Base-by-base conservation (phyloP, 441 rosid species). In the Populus hybrid region DNA sequence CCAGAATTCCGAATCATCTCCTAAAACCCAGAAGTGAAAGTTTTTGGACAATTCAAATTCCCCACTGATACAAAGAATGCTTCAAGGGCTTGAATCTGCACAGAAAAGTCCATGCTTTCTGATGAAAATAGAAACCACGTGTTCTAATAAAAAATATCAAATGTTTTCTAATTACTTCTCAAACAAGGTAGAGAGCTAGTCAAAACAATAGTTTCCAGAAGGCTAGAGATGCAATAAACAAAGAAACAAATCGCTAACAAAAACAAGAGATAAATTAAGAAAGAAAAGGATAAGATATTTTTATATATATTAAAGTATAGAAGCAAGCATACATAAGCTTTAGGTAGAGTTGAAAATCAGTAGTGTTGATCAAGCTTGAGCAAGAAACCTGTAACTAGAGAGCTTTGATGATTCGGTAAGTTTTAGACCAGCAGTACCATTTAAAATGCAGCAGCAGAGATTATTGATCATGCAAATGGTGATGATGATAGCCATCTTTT, bases 351-450 rank as follows among this genome's bases (percentile, higher is more conserved):
- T 40, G 76, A 70, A 70, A 20, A 67, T 6, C 63, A 46, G 34
- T 16, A 59, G 67, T 30, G 20, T 40, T 30, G 59, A 24, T 38
- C 20, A 5, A 24, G 35, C 65, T 75, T 26, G 69, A 32, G 28
- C 6, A 34, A 36, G 63, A 59, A 23, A 76, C 8, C 10, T 26
- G 34, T 61, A 34, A 69, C 40, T 1, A 50, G 28, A 32, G 18
- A 11, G 14, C 28, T 69, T 77, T n/a, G 70, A 21, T 23, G 67
- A 24, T 23, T 77, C 50, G 80, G 77, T 76, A 72, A 53, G 8
- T 70, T 69, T 71, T 46, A 69, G 85, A 84, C 87, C 80, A 76
- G 50, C 50, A 71, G 83, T 79, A 66, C 70, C 40, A 69, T 72
- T 40, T 69, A 34, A 40, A 80, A 72, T 18, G 81, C 76, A 10